Base-by-base conservation (phyloP, 1,284 basidiomycete species). In the Caloboletus inedulis region DNA sequence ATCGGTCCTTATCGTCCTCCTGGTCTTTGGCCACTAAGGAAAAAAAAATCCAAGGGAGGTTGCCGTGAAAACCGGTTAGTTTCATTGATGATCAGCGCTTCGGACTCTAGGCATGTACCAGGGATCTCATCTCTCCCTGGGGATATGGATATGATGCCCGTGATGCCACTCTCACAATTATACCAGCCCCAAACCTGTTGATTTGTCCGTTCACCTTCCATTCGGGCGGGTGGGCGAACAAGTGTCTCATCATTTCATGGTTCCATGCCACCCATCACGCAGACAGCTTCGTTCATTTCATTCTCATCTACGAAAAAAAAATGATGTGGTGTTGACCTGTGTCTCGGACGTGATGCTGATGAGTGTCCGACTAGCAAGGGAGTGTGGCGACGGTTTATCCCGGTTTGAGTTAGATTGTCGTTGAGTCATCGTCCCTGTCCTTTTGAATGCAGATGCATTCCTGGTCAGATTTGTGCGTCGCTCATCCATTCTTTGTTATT, bases 1-100 rank as follows among this genome's bases (percentile, higher is more conserved):
- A 47, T 18, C 36, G 19, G 13, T 19, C 36, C 19, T 19, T 18
- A 10, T 18, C 21, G 25, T 12, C 12, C 8, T 10, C 14, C 29
- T 44, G n/a, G n/a, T n/a, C n/a, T n/a, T n/a, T n/a, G n/a, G n/a
- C n/a, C n/a, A n/a, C n/a, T n/a, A n/a, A n/a, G n/a, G n/a, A n/a
- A n/a, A 19, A 13, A 14, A 23, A 16, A 23, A 23, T 21, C 1
- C 37, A 30, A 34, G 29, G 43, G 43, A 42, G 18, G 3, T 35
- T 43, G 35, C 39, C 54, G 39, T 27, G 29, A 43, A 34, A 49
- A 35, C 21, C 41, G 44, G 29, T 39, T 3, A 10, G 59, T 50
- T 2, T 41, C 51, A n/a, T 39, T 62, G 54, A 65, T 65, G 62
- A 67, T 66, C 64, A 63, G 52, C 61, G 61, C 43, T 47, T 50